phyloP scores from a whole-genome alignment of 2,329 filamentous ascomycete species.

The Alternaria tenuissima region DNA sequence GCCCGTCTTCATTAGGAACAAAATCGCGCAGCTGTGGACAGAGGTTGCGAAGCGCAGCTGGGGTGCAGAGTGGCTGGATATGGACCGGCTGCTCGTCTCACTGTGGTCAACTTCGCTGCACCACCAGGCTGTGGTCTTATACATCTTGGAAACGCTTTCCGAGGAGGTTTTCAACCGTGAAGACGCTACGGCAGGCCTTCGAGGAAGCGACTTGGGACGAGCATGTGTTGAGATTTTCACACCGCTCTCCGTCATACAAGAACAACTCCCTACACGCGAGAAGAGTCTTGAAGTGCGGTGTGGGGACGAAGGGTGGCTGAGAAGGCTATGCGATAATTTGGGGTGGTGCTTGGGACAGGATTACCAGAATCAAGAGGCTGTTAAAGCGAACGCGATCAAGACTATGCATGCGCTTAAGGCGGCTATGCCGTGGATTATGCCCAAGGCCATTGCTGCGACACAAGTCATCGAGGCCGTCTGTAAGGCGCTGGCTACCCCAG shows the following conservation, averaged over 20 bases:
- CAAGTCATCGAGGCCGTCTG: slow-evolving; percentile 50
- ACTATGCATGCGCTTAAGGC: slow-evolving; percentile 79
- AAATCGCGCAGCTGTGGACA: slow-evolving; percentile 92
- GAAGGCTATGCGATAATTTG: slow-evolving; percentile 77
- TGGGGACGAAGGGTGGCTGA: slow-evolving; percentile 87
- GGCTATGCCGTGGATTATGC: slow-evolving; percentile 85
- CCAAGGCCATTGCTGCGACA: slow-evolving; percentile 75
- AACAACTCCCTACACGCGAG: slow-evolving; percentile 78
- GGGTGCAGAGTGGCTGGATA: slow-evolving; percentile 92
- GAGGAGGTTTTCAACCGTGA: slow-evolving; percentile 95
- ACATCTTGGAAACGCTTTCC: slow-evolving; percentile 87
- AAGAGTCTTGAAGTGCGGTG: slow-evolving; percentile 73
- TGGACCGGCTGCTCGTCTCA: slow-evolving; percentile 83
- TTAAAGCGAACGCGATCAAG: slow-evolving; percentile 76
- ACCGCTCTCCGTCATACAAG: slow-evolving; percentile 74
- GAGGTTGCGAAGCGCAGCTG: slow-evolving; percentile 93
- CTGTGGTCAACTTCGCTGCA: slow-evolving; percentile 73
- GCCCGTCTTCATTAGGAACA: slow-evolving; percentile 86
- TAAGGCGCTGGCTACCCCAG: slow-evolving; percentile 50
- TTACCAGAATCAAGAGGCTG: slow-evolving; percentile 69
- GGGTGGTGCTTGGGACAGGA: slow-evolving; percentile 74
- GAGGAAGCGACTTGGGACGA: slow-evolving; percentile 84
- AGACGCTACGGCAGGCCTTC: slow-evolving; percentile 82
- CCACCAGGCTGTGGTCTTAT: slow-evolving; percentile 87
- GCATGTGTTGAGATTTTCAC: slow-evolving; percentile 95